Percentiles rank a stretch among this genome's conserved stretches.
These are phyloP conservation scores for Pinus albicaulis DNA, from an alignment of 75 land plant species.

Conservation along the genomic window DNA sequence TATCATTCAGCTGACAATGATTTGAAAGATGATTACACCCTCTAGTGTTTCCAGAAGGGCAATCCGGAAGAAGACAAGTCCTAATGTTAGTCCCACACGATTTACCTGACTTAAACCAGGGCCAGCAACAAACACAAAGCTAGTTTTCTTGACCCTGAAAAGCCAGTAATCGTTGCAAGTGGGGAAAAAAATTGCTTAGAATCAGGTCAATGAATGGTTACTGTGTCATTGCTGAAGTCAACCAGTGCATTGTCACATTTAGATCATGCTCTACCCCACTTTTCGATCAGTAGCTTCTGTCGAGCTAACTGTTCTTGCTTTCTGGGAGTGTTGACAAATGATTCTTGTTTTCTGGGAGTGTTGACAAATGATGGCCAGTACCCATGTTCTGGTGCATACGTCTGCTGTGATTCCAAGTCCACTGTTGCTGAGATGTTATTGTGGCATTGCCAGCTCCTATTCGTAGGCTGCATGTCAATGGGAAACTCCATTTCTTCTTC, in stretches of 20 bases:
- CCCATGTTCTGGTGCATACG: background rate
- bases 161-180: background rate
- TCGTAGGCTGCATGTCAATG: background rate
- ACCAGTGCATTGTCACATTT: background rate
- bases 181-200: slow-evolving; percentile 2
- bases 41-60: background rate
- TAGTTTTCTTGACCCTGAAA: background rate
- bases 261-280: slow-evolving; percentile 10
- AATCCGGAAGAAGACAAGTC: background rate
- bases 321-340: slow-evolving; percentile 1
- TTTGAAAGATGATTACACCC: background rate
- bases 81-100: background rate
- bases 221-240: background rate
- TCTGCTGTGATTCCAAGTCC: background rate
- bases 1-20: background rate
- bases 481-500: background rate
- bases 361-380: slow-evolving; percentile 10
- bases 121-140: background rate
- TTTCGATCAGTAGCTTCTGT: slow-evolving; percentile 8
- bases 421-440: background rate
- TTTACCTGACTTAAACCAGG: background rate
- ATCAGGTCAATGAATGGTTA: background rate
- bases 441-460: slow-evolving; percentile 1
- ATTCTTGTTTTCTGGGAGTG: slow-evolving; percentile 4
- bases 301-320: slow-evolving; percentile 5